phyloP scores from a whole-genome alignment of 1,284 basidiomycete genomes.

The Cryptococcus jaspeensis region DNA sequence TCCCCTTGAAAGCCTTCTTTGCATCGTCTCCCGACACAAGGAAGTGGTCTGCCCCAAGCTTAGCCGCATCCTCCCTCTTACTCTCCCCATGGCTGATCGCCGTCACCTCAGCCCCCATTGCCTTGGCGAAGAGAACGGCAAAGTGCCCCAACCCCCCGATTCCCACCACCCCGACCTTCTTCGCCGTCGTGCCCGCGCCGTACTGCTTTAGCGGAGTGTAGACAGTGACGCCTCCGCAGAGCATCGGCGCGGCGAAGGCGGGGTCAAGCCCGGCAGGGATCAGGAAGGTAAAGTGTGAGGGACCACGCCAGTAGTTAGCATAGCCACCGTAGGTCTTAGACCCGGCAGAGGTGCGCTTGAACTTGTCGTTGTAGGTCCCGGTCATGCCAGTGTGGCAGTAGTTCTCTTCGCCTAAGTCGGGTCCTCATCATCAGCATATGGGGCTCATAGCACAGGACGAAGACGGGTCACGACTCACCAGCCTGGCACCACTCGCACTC shows the following conservation, averaged over 20 bases:
- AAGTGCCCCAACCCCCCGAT: constrained; percentile 62
- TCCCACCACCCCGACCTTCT: constrained; percentile 64
- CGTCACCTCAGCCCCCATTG: constrained; percentile 61
- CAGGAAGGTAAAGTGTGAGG: constrained; percentile 65
- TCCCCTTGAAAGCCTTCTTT: constrained; percentile 51
- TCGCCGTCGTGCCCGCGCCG: too few relatives aligned
- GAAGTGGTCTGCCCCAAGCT: constrained; percentile 59
- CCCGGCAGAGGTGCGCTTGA: too few relatives aligned
- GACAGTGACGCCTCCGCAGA: constrained; percentile 65
- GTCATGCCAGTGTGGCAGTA: constrained; percentile 40
- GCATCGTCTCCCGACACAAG: constrained; percentile 52
- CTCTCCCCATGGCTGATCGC: constrained; percentile 61
- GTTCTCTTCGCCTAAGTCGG: constrained; percentile 48
- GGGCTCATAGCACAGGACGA: constrained; percentile 52
- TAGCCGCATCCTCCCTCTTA: constrained; percentile 62
- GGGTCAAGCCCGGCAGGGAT: constrained; percentile 62
- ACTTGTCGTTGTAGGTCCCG: constrained; percentile 33
- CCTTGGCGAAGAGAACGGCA: constrained; percentile 59
- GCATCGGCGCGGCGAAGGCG: constrained; percentile 56
- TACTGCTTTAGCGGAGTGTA: constrained; percentile 64
- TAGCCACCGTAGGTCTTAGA: too few relatives aligned
- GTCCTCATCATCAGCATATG: too few relatives aligned
- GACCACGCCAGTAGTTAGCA: constrained; percentile 53
- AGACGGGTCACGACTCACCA: constrained; percentile 36
- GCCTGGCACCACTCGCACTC: constrained; percentile 52